Percentiles rank a stretch among this genome's conserved stretches.
phyloP scores from a whole-genome alignment of 108 stramenopile species.

The Nitzschia inconspicua region DNA sequence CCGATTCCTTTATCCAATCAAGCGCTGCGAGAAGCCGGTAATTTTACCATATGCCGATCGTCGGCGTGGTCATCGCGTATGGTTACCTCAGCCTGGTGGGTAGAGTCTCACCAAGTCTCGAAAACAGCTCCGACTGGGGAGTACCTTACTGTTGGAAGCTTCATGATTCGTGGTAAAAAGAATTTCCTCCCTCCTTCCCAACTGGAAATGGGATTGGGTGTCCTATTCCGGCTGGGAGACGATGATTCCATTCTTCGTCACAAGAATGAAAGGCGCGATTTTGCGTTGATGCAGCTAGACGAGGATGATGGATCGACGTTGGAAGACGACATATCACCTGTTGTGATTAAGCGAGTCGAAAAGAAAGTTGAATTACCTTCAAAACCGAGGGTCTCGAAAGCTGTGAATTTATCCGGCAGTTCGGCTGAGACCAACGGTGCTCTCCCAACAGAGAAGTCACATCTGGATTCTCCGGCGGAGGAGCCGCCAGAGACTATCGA shows the following conservation, averaged over 20 bases:
- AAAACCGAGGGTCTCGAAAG: too few relatives aligned
- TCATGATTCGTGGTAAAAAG: conserved; percentile 97
- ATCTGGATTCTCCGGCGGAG: background rate
- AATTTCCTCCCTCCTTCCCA: conserved; percentile 88
- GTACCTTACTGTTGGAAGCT: conserved; percentile 93
- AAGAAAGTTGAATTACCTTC: conserved; percentile 10
- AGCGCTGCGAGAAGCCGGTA: conserved; percentile 86
- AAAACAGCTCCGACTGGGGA: conserved; percentile 97
- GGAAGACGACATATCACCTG: conserved; percentile 9
- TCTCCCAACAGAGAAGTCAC: background rate
- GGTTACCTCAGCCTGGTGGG: conserved; percentile 93
- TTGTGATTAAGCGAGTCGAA: background rate
- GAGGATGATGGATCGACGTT: conserved; percentile 29
- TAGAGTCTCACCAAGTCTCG: conserved; percentile 90
- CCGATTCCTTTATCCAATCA: conserved; percentile 73
- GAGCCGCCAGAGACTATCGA: background rate
- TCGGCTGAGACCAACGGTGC: too few relatives aligned
- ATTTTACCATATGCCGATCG: conserved; percentile 86
- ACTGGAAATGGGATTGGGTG: conserved; percentile 93
- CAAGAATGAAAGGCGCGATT: conserved; percentile 84
- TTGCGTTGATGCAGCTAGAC: conserved; percentile 63
- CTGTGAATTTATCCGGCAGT: too few relatives aligned
- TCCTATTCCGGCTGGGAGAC: conserved; percentile 92
- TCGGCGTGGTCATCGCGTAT: conserved; percentile 90
- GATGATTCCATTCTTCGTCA: conserved; percentile 83